Percentiles rank a stretch among this genome's conserved stretches.
Conservation (phyloP, 176 grass and related monocot genomes). For the Themeda triandra region DNA sequence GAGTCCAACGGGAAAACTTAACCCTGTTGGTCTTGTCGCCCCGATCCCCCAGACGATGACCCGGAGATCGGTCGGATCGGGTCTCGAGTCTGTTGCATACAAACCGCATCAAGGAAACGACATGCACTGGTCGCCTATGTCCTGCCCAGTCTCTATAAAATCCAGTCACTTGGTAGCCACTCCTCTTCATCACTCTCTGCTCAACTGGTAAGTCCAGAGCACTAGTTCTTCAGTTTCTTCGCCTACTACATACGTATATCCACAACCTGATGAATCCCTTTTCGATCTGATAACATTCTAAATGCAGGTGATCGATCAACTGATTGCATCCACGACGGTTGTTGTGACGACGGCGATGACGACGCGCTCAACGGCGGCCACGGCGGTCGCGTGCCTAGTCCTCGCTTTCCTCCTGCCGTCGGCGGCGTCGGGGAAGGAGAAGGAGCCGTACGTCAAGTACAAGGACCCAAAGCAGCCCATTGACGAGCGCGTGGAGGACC, state of each 20-base stretch:
- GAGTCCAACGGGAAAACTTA: too few species aligned
- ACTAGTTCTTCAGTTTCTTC: not conserved
- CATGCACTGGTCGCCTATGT: not conserved
- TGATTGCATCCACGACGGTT: not conserved
- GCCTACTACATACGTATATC: not conserved
- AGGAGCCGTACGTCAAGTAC: slow-evolving; percentile 44
- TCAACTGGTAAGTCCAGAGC: not conserved
- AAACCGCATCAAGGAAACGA: not conserved
- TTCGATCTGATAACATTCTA: not conserved
- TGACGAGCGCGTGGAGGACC: slow-evolving; percentile 51
- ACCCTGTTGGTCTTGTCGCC: too few species aligned
- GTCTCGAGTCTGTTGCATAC: not conserved
- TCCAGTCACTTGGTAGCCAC: not conserved
- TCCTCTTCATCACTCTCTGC: not conserved
- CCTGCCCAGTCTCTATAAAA: not conserved
- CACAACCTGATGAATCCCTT: not conserved
- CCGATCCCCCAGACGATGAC: not conserved
- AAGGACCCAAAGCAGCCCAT: slow-evolving; percentile 65
- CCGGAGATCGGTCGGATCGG: not conserved
- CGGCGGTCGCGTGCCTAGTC: slow-evolving; percentile 7
- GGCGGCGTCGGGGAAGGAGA: not conserved
- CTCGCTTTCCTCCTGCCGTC: slow-evolving; percentile 11
- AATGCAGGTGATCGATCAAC: not conserved
- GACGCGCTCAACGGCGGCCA: slow-evolving; percentile 23
- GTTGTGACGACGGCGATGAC: not conserved